Evolutionary conservation across 2,329 filamentous ascomycete genomes (phyloP), one percentile per base, ranked within the genome.

Genomic region (Bipolaris victoriae): DNA sequence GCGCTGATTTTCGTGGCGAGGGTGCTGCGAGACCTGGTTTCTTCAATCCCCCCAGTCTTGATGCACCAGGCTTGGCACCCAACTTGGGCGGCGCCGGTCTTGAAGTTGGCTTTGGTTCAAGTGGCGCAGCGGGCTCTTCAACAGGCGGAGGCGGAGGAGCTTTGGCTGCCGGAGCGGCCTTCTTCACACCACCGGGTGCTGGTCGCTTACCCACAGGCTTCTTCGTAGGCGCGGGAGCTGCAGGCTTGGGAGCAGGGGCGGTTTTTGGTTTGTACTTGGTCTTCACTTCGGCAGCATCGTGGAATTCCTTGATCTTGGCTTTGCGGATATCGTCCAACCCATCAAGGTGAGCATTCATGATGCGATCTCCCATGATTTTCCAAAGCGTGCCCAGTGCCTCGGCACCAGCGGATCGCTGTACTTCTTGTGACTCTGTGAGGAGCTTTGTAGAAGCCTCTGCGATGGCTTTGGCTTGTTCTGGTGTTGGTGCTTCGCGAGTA

Each of bases 301-400:
- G 90, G 75, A 87, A 98, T 75, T 99, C 95, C 79, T 96, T 97
- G 75, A 98, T 90, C 77, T 97, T 99, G 61, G 84, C 90, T 80
- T 97, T 98, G 60, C 93, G 87, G 65, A 98, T 98, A 22, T 99
- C 95, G 72, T 99, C 95, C 2, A 99, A 82, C 3, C 92, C 92
- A 62, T 94, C 94, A 15, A 99, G 80, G 74, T 96, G 90, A 7
- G 91, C 90, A 41, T 90, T 92, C 95, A 99, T 99, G 50, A 91
- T 91, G 55, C 95, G 87, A 77, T 99, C 96, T 40, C 95, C 94
- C 80, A 98, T 91, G 53, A 99, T 98, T 80, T 98, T 99, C 95
- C 97, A 98, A 48, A 99, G 78, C 0, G 93, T 97, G 62, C 96
- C 95, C 3, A 99, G 81, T 33, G 95, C 88, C 76, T 99, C 95